Evolutionary conservation across 2,329 filamentous ascomycete genomes (phyloP), one percentile per base, ranked within the genome.

Genomic region (Aschersonia sp.): DNA sequence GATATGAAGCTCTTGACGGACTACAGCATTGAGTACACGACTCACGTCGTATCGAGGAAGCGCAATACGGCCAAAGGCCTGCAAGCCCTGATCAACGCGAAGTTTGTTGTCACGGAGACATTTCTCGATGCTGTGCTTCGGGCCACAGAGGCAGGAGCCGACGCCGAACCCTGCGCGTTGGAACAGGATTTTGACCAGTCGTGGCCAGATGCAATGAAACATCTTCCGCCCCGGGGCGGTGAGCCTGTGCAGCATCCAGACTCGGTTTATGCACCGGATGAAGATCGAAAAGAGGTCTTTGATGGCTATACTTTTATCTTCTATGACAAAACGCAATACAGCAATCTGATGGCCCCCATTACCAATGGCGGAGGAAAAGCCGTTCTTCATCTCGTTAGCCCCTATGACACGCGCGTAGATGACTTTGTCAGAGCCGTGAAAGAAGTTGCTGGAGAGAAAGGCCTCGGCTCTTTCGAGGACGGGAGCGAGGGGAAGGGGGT

Each of bases 221-320:
- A 84, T 60, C 70, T 95, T 11, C 87, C 90, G 0, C 78, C 83
- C 0, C 73, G 77, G 5, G 85, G 84, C 1, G 81, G 81, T 45
- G 90, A 97, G 60, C 84, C 84, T 0, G 76, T 81, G 2, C 71
- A 81, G 37, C 76, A 83, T 44, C 76, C 81, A 0, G 69, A 77
- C 8, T 74, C 77, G n/a, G 75, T 79, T 10, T 90, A 94, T 59
- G 70, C 73, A 6, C 90, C 92, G 0, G 77, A 90, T 51, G 53
- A 70, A 0, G 64, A 66, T 12, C 76, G 92, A 22, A 67, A 69
- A 6, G 78, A 81, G 31, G 71, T 98, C 1, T 97, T 98, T 54
- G 78, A 85, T 9, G 86, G 85, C 3, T 92, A 89, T 57, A 90
- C 83, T 0, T 95, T 97, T 58, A 72, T 98, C 4, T 95, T 97